Evolutionary conservation across 352 stramenopile genomes (phyloP).

Genomic region (Phytophthora kernoviae): DNA sequence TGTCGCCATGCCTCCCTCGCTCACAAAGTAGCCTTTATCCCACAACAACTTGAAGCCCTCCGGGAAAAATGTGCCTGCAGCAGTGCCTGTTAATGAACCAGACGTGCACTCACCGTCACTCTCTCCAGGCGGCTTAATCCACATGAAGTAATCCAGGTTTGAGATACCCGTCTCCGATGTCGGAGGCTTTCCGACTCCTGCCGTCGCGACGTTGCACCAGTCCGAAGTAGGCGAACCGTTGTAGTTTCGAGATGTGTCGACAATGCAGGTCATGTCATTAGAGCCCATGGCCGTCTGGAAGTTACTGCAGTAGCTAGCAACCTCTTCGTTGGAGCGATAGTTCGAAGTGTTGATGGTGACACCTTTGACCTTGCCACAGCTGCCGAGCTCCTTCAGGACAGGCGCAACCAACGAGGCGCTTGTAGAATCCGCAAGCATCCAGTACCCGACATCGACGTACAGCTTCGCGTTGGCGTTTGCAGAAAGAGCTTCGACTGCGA

Average conservation of each 20-base stretch:
- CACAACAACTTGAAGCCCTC: slow-evolving; percentile 62
- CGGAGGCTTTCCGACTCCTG: slow-evolving; percentile 54
- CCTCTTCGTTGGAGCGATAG: slow-evolving; percentile 55
- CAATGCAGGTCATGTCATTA: slow-evolving; percentile 48
- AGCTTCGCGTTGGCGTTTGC: slow-evolving; percentile 54
- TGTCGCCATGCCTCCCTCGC: slow-evolving; percentile 21
- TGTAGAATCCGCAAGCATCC: slow-evolving; percentile 42
- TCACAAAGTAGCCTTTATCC: slow-evolving; percentile 66
- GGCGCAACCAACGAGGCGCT: slow-evolving; percentile 34
- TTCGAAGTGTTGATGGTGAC: slow-evolving; percentile 77
- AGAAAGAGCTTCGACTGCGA: slow-evolving; percentile 47
- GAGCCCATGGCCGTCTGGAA: slow-evolving; percentile 52
- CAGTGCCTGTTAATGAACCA: no score
- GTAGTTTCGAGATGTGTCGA: slow-evolving; percentile 70
- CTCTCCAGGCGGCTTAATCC: slow-evolving; percentile 62
- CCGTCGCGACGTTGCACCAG: slow-evolving; percentile 70
- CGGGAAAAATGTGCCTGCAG: slow-evolving; percentile 52
- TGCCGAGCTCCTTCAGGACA: slow-evolving; percentile 42
- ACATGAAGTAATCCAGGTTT: slow-evolving; percentile 71
- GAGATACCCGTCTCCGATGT: slow-evolving; percentile 40
- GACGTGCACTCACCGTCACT: slow-evolving; percentile 60
- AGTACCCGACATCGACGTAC: slow-evolving; percentile 68
- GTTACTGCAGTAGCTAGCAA: slow-evolving; percentile 43
- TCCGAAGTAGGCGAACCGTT: slow-evolving; percentile 40
- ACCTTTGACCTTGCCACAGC: slow-evolving; percentile 48